These are phyloP conservation scores for Akebia trifoliata DNA, from an alignment of 164 flowering plant genomes.

Conservation along the genomic window DNA sequence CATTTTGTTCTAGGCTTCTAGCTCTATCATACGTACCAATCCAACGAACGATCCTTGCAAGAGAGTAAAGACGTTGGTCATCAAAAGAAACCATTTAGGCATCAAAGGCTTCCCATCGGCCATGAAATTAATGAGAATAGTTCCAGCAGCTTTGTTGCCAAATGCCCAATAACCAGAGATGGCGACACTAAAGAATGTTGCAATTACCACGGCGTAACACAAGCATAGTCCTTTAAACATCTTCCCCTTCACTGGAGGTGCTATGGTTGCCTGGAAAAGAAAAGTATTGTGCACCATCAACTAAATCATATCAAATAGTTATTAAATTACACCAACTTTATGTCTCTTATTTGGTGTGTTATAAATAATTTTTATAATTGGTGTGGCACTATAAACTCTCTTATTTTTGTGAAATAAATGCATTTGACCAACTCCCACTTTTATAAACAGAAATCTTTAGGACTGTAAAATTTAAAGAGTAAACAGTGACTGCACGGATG, in stretches of 20 bases:
- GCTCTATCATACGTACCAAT: slow-evolving; percentile 65
- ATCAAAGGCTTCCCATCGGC: slow-evolving; percentile 42
- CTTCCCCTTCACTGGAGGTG: slow-evolving; percentile 88
- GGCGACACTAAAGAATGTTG: slow-evolving; percentile 76
- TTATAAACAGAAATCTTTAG: too few relatives aligned
- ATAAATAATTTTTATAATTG: too few relatives aligned
- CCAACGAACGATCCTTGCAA: slow-evolving; percentile 65
- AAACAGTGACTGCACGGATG: too few relatives aligned
- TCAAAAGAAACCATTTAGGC: slow-evolving; percentile 64
- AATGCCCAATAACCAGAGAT: slow-evolving; percentile 97
- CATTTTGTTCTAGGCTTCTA: too few relatives aligned
- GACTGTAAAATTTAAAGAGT: too few relatives aligned
- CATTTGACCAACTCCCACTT: too few relatives aligned
- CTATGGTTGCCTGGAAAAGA: slow-evolving; percentile 75
- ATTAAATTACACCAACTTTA: too few relatives aligned
- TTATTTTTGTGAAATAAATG: too few relatives aligned
- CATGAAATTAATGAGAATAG: slow-evolving; percentile 55
- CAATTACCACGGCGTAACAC: slow-evolving; percentile 51
- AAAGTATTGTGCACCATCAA: too few relatives aligned
- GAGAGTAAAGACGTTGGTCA: slow-evolving; percentile 52
- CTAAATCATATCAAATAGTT: too few relatives aligned
- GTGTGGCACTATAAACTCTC: too few relatives aligned
- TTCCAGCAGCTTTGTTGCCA: slow-evolving; percentile 56
- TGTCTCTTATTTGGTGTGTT: too few relatives aligned
- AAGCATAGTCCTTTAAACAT: slow-evolving; percentile 85